Conservation (phyloP, 2,329 filamentous ascomycete genomes). For the Scytalidium sp. region DNA sequence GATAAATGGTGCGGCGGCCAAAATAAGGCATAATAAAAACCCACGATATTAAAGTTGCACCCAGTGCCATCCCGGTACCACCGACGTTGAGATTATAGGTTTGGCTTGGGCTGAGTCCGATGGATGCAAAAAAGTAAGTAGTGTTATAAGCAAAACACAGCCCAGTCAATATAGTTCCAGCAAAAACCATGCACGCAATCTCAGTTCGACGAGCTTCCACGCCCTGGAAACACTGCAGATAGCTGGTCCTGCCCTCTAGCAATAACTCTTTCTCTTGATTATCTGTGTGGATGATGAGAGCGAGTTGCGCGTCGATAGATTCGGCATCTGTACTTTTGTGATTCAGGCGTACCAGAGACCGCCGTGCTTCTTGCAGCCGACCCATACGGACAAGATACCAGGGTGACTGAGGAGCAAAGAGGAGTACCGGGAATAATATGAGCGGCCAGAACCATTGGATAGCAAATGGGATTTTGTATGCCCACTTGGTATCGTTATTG, state of each 20-base stretch:
- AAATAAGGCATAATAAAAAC: slow-evolving; percentile 39
- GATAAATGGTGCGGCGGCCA: slow-evolving; percentile 41
- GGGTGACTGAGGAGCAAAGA: slow-evolving; percentile 42
- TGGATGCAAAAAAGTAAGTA: slow-evolving; percentile 45
- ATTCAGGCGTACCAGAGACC: background rate
- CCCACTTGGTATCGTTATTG: slow-evolving; percentile 22
- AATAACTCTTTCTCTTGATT: slow-evolving; percentile 41
- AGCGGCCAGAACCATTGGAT: slow-evolving; percentile 46
- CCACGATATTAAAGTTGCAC: slow-evolving; percentile 44
- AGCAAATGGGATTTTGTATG: slow-evolving; percentile 31
- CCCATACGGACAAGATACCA: slow-evolving; percentile 44
- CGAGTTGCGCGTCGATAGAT: slow-evolving; percentile 31
- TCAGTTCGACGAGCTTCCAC: slow-evolving; percentile 44
- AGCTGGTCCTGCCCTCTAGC: slow-evolving; percentile 30
- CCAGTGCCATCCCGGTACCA: slow-evolving; percentile 40
- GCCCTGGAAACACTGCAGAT: slow-evolving; percentile 46
- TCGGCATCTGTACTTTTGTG: background rate
- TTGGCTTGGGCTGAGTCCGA: slow-evolving; percentile 35
- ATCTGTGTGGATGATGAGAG: slow-evolving; percentile 42
- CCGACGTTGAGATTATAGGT: slow-evolving; percentile 41
- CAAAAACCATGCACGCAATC: slow-evolving; percentile 40
- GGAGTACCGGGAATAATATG: slow-evolving; percentile 38
- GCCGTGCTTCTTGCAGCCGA: slow-evolving; percentile 38
- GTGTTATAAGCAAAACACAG: slow-evolving; percentile 37
- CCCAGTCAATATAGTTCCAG: slow-evolving; percentile 41